Conservation (phyloP, 495 filamentous ascomycete genomes). For the Neurospora intermedia region DNA sequence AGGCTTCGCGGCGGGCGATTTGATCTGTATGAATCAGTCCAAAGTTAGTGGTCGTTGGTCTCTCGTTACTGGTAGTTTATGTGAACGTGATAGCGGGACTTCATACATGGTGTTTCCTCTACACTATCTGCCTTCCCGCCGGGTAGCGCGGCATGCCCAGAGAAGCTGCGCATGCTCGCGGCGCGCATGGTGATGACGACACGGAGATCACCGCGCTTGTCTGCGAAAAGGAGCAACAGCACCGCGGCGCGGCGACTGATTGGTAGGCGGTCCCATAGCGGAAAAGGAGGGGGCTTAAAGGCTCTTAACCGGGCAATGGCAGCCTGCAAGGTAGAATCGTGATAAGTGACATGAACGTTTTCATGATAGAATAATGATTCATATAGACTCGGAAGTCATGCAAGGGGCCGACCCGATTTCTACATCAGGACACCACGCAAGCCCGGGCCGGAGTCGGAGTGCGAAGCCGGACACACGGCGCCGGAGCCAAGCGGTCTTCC, state of each 20-base stretch:
- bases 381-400: neutral
- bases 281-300: conserved; percentile 50
- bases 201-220: conserved; percentile 60
- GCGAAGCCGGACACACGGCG: neutral
- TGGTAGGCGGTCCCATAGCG: conserved; percentile 49
- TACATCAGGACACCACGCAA: neutral
- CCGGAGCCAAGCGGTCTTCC: neutral
- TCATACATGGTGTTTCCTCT: conserved; percentile 38
- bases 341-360: neutral
- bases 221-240: conserved; percentile 74
- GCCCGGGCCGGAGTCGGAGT: neutral
- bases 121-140: conserved; percentile 54
- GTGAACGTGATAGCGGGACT: conserved; percentile 38
- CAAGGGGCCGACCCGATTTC: neutral
- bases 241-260: conserved; percentile 69
- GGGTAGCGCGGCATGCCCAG: conserved; percentile 74
- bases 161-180: conserved; percentile 54
- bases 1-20: conserved; percentile 79
- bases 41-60: conserved; percentile 1
- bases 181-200: conserved; percentile 84
- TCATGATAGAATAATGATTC: conserved; percentile 4
- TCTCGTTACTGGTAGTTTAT: neutral
- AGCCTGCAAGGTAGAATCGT: conserved; percentile 34
- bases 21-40: conserved; percentile 45
- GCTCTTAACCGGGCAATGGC: conserved; percentile 67